Evolutionary conservation across 306 rosid genomes (phyloP).

Genomic region (Myrica gale): DNA sequence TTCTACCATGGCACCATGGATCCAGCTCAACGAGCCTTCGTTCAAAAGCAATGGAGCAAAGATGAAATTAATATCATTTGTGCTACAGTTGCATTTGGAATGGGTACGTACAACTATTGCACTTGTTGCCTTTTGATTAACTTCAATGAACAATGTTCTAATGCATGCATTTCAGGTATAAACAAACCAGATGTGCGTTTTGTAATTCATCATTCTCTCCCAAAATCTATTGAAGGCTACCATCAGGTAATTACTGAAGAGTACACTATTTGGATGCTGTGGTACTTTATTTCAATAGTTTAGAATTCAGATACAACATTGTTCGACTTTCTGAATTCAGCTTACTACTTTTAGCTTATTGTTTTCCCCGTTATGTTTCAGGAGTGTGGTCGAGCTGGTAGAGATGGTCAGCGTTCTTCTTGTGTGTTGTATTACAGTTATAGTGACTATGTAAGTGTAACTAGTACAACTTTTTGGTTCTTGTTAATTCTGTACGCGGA

Average conservation of each 20-base stretch:
- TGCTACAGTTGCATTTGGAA: conserved; percentile 99
- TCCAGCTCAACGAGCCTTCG: conserved; percentile 74
- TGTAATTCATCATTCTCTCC: conserved; percentile 96
- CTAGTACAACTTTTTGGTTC: conserved; percentile 17
- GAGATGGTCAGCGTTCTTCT: conserved; percentile 92
- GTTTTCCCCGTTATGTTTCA: conserved; percentile 33
- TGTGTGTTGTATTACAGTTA: conserved; percentile 89
- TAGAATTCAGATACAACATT: neutral
- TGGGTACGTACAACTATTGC: conserved; percentile 64
- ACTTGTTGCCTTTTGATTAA: conserved; percentile 29
- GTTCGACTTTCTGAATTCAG: neutral
- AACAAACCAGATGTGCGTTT: conserved; percentile 99
- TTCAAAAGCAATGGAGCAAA: conserved; percentile 98
- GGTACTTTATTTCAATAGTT: conserved; percentile 4
- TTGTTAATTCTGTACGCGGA: conserved; percentile 15
- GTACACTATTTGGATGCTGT: neutral
- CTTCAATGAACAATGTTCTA: conserved; percentile 28
- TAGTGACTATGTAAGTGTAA: conserved; percentile 77
- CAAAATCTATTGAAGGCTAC: conserved; percentile 96
- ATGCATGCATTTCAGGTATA: conserved; percentile 67
- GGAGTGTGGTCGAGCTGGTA: conserved; percentile 99
- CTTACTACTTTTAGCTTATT: conserved; percentile 33
- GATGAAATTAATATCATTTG: conserved; percentile 91
- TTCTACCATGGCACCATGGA: conserved; percentile 97
- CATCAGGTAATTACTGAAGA: conserved; percentile 65